Evolutionary conservation across 169 alveolate genomes (phyloP).

Genomic region (Miamiensis avidus): DNA sequence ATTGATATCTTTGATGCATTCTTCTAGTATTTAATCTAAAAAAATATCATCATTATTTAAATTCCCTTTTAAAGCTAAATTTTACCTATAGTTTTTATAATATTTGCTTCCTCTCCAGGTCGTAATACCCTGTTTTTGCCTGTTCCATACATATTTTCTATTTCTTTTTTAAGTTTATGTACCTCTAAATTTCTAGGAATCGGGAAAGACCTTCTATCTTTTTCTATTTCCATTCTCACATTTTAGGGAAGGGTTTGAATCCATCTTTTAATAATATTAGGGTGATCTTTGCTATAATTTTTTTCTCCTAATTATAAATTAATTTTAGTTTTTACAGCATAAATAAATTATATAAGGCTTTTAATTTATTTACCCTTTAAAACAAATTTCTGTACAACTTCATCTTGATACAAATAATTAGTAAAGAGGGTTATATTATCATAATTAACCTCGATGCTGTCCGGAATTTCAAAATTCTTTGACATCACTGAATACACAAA

Average conservation of each 20-base stretch:
- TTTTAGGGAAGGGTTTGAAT: slow-evolving; percentile 26
- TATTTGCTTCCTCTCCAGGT: slow-evolving; percentile 45
- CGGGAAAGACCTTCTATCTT: slow-evolving; percentile 32
- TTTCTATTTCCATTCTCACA: slow-evolving; percentile 30
- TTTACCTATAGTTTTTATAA: slow-evolving; percentile 28
- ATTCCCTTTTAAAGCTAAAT: too few relatives aligned
- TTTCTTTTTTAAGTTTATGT: slow-evolving; percentile 16
- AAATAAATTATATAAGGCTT: too few relatives aligned
- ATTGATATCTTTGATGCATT: not conserved
- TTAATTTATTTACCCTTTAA: slow-evolving; percentile 3
- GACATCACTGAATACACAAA: too few relatives aligned
- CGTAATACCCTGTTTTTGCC: slow-evolving; percentile 36
- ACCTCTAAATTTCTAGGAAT: slow-evolving; percentile 27
- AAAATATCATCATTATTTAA: not conserved
- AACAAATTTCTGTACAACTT: slow-evolving; percentile 11
- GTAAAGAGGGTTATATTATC: not conserved
- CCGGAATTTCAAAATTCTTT: not conserved
- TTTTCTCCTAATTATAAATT: not conserved
- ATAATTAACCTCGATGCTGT: not conserved
- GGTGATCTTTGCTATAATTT: slow-evolving; percentile 13
- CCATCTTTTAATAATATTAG: slow-evolving; percentile 33
- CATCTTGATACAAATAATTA: not conserved
- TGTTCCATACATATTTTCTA: slow-evolving; percentile 25
- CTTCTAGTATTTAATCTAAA: not conserved
- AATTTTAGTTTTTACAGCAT: too few relatives aligned